These are phyloP conservation scores for Trichoderma pleuroti DNA, from an alignment of 2,329 filamentous ascomycete species.

Conservation along the genomic window DNA sequence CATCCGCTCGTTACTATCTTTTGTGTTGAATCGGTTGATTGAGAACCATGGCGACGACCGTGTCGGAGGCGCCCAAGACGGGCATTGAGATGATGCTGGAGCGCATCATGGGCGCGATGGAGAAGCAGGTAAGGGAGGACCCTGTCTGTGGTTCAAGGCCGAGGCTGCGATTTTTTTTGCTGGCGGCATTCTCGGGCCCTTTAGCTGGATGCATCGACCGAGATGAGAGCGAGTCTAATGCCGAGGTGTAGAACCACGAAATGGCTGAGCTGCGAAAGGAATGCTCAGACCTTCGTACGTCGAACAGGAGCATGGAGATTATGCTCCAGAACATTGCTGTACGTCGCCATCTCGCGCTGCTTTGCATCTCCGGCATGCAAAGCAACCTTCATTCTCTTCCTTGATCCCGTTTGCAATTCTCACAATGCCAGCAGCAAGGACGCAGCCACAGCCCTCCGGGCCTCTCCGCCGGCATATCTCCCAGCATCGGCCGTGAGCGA, in stretches of 20 bases:
- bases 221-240: not conserved
- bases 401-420: not conserved
- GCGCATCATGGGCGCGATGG: constrained; percentile 25
- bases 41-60: constrained; percentile 19
- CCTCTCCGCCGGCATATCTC: constrained; percentile 1
- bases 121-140: constrained; percentile 23
- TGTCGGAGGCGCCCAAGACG: constrained; percentile 11
- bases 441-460: constrained; percentile 11
- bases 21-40: not conserved
- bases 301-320: constrained; percentile 25
- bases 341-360: not conserved
- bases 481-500: constrained; percentile 2
- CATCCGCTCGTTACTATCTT: constrained; percentile 4
- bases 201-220: not conserved
- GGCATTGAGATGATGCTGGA: constrained; percentile 23
- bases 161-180: not conserved
- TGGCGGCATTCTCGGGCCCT: not conserved
- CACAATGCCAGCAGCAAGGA: constrained; percentile 11
- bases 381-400: not conserved
- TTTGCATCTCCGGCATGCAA: not conserved
- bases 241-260: constrained; percentile 23
- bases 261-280: constrained; percentile 25
- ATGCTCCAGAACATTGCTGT: constrained; percentile 23
- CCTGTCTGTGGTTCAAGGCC: not conserved
- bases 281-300: constrained; percentile 26